Conservation (phyloP, 139 green algal genomes). For the Closterium sp. region DNA sequence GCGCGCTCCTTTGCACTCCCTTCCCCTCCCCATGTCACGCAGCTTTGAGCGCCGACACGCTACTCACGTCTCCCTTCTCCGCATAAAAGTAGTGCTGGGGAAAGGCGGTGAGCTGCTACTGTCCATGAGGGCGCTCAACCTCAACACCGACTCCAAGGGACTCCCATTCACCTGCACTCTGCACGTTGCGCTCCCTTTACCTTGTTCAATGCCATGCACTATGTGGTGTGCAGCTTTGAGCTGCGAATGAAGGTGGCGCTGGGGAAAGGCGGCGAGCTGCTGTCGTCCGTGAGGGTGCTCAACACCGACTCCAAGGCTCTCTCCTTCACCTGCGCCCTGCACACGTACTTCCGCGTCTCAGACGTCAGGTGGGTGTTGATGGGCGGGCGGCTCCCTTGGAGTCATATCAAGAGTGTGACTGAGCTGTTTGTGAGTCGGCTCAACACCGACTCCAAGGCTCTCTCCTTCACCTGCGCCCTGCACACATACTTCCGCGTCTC, state of each 20-base stretch:
- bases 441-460: too few species aligned
- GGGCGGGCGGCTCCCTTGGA: too few species aligned
- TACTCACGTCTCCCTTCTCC: too few species aligned
- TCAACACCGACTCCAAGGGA: too few species aligned
- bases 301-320: slow-evolving; percentile 51
- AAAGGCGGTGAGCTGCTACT: slow-evolving; percentile 19
- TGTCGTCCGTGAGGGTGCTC: slow-evolving; percentile 38
- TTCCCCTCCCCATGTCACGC: neutral
- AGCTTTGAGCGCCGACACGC: slow-evolving; percentile 40
- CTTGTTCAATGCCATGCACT: too few species aligned
- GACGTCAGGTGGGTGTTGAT: slow-evolving; percentile 42
- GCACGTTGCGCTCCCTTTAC: too few species aligned
- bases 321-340: slow-evolving; percentile 56
- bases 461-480: slow-evolving; percentile 57
- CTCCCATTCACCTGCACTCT: too few species aligned
- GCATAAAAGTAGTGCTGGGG: slow-evolving; percentile 22
- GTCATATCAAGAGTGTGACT: too few species aligned
- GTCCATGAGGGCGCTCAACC: slow-evolving; percentile 21
- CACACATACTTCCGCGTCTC: slow-evolving; percentile 60
- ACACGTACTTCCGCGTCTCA: slow-evolving; percentile 60
- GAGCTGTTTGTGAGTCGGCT: too few species aligned
- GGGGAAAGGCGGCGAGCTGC: slow-evolving; percentile 27
- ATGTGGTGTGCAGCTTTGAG: slow-evolving; percentile 35
- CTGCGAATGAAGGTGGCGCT: slow-evolving; percentile 36
- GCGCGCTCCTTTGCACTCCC: neutral